phyloP scores from a whole-genome alignment of 106 monocot genomes.

The Vanilla planifolia region DNA sequence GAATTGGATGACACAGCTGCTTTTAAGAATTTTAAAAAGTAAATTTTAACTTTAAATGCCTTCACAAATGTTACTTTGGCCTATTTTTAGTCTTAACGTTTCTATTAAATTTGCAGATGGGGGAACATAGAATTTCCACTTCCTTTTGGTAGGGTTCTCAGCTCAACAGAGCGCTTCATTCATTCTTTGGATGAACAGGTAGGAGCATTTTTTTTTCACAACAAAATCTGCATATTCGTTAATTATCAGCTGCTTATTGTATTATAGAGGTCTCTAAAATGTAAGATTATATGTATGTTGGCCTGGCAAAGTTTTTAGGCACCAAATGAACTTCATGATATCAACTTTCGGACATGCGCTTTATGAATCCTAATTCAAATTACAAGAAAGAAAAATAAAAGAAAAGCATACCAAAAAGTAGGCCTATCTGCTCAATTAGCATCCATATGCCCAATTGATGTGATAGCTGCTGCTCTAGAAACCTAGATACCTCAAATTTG shows the following conservation, averaged over 20 bases:
- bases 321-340: too few relatives aligned
- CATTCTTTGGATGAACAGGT: conserved; percentile 95
- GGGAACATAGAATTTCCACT: conserved; percentile 83
- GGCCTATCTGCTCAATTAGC: too few relatives aligned
- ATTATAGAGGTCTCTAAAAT: neutral
- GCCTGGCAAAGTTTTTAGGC: too few relatives aligned
- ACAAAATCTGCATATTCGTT: neutral
- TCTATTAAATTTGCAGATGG: conserved; percentile 47
- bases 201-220: conserved; percentile 4
- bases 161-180: conserved; percentile 72
- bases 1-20: conserved; percentile 98
- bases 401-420: too few relatives aligned
- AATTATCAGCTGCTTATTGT: too few relatives aligned
- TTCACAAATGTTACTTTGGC: neutral
- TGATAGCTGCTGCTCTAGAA: too few relatives aligned
- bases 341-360: too few relatives aligned
- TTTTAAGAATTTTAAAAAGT: conserved; percentile 98
- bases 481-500: too few relatives aligned
- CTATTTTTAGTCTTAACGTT: neutral
- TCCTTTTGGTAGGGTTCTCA: conserved; percentile 93
- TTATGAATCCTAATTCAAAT: too few relatives aligned
- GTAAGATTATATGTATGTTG: neutral
- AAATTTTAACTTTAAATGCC: conserved; percentile 17
- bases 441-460: too few relatives aligned
- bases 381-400: too few relatives aligned